Evolutionary conservation across 495 filamentous ascomycete species (phyloP).

Genomic region (Podospora fimiseda): DNA sequence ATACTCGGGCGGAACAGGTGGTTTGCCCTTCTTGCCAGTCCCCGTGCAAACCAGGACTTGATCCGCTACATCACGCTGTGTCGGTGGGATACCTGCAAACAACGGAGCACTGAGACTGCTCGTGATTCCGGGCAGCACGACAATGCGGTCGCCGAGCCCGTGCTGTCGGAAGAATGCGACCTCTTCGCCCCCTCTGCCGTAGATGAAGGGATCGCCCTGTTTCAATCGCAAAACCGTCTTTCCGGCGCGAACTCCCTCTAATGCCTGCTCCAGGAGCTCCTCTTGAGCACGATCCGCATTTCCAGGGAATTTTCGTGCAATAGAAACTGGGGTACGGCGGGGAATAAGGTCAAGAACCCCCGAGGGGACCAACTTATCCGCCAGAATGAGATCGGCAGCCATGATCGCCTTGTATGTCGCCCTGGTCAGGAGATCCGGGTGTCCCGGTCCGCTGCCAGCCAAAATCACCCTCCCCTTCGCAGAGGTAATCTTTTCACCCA

Average conservation of each 20-base stretch:
- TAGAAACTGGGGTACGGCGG: conserved; percentile 79
- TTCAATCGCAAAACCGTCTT: conserved; percentile 82
- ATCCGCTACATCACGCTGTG: conserved; percentile 83
- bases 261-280: conserved; percentile 76
- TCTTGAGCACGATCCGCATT: conserved; percentile 92
- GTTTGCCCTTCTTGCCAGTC: conserved; percentile 84
- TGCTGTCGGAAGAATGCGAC: conserved; percentile 72
- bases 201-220: conserved; percentile 94
- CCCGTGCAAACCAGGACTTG: conserved; percentile 93
- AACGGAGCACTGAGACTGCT: conserved; percentile 79
- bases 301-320: conserved; percentile 94
- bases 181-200: conserved; percentile 90
- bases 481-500: not conserved
- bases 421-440: conserved; percentile 82
- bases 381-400: conserved; percentile 77
- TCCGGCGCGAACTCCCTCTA: conserved; percentile 64
- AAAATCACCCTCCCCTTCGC: conserved; percentile 73
- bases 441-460: conserved; percentile 87
- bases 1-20: conserved; percentile 73
- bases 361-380: conserved; percentile 91
- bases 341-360: conserved; percentile 84
- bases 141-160: conserved; percentile 48
- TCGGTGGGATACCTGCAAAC: conserved; percentile 81
- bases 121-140: conserved; percentile 86
- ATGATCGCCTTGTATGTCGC: conserved; percentile 85